Evolutionary conservation across 2,329 filamentous ascomycete species (phyloP), one percentile per base, ranked within the genome.

Genomic region (Colletotrichum brevisporum): DNA sequence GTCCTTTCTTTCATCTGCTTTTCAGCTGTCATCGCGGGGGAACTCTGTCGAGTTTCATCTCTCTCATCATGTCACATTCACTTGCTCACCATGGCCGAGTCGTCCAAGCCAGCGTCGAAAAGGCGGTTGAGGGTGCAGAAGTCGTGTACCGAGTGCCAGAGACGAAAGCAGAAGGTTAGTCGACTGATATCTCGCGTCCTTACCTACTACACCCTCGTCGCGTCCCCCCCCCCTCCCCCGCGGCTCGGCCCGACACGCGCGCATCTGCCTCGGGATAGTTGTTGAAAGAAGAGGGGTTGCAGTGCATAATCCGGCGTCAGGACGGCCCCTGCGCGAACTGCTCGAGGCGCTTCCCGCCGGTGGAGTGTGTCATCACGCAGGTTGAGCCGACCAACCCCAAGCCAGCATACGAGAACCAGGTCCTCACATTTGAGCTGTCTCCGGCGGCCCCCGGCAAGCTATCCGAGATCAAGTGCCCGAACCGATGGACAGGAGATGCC

Each of bases 91-190:
- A 69, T 69, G 66, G 66, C 62, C 1, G 55, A 66, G 43, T 43
- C 55, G n/a, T 66, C 66, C 8, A 66, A 56, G 51, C 62, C 62
- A 16, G 31, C 55, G 31, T 31, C 64, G 21, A 71, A 71, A 36
- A 48, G 63, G 31, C 68, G 70, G 41, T 39, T 54, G 41, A 64
- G 70, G 21, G 52, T 63, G 10, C 71, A 71, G n/a, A 71, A 71
- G 53, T 71, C 71, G 36, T 72, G 71, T 54, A 70, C 67, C 26
- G 70, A 72, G 26, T 72, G 67, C 24, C 70, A 71, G 51, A 60
- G 67, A 39, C 59, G 70, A 16, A 72, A 72, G 59, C 70, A 72
- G 43, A 72, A 71, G 70, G 71, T 71, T 21, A 57, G 70, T 58
- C 41, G 45, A 24, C 31, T 36, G 16, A 18, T 4, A 43, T 18